Base-by-base conservation (phyloP, 495 filamentous ascomycete genomes). In the Oleoguttula mirabilis region DNA sequence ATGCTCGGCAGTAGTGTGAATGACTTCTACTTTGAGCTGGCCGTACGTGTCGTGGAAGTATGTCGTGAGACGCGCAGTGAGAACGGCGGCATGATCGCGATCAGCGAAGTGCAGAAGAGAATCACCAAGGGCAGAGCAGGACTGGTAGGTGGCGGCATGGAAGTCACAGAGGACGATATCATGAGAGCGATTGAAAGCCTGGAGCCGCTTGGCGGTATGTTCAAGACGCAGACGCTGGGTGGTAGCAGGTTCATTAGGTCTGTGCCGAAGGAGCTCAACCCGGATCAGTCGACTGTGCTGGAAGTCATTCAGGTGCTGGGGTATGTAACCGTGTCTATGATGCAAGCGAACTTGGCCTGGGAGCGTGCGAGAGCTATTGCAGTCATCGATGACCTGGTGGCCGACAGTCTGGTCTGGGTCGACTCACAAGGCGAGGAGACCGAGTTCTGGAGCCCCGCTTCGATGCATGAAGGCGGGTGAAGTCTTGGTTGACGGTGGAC, bases 21-120 rank as follows among this genome's bases (percentile, higher is more conserved):
- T 60, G 92, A 96, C 59, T 98, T 96, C 55, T 96, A 96, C 60
- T 96, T 96, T 59, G 88, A 93, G 64, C 71, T 98, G 34, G 92
- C 84, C 0, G 87, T 95, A 28, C 68, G 84, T 21, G 84, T 96
- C 5, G 92, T 98, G 6, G 90, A 95, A 62, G 76, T 96, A 0
- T 98, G 90, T 61, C 69, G 85, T 3, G 77, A 75, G 38, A 94
- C 88, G 28, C 70, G 92, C 41, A 75, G 75, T 14, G 90, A 94
- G 61, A 96, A 98, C 61, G 90, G 90, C 0, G 90, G 90, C 0
- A 59, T 98, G 52, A 80, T 96, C 44, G 84, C 81, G 5, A 77
- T 98, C 1, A 64, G 73, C 12, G 93, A 96, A 60, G 77, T 90
- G 46, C 67, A 75, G 42, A 79, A 83, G 51, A 63, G 75, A 36